Percentiles rank a stretch among this genome's conserved stretches.
Conservation (phyloP, 768 basidiomycete species). For the Strobilomyces dryophilus region DNA sequence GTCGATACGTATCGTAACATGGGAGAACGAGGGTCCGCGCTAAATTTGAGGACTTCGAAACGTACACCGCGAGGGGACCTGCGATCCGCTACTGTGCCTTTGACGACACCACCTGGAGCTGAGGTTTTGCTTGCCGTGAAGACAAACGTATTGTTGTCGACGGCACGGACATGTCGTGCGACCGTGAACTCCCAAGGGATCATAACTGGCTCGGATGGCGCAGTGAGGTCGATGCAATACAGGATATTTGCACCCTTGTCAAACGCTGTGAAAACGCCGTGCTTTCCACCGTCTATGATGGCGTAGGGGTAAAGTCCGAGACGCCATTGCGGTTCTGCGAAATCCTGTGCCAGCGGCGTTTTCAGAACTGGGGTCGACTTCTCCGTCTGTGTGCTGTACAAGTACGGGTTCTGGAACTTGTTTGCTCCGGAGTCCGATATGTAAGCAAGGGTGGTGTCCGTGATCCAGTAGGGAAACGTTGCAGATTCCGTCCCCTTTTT, state of each 20-base stretch:
- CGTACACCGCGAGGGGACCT: slow-evolving; percentile 1
- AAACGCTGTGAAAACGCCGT: slow-evolving; percentile 30
- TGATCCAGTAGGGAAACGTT: slow-evolving; percentile 37
- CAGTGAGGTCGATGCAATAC: slow-evolving; percentile 26
- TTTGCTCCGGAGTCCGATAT: slow-evolving; percentile 49
- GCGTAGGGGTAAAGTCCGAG: slow-evolving; percentile 19
- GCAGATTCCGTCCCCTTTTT: slow-evolving; percentile 34
- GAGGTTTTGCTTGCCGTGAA: slow-evolving; percentile 5
- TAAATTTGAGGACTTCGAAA: background rate
- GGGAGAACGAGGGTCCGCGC: background rate
- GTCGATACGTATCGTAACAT: background rate
- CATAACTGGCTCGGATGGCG: background rate
- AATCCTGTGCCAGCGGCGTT: slow-evolving; percentile 20
- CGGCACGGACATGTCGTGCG: slow-evolving; percentile 11
- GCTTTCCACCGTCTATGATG: slow-evolving; percentile 18
- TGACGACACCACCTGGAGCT: slow-evolving; percentile 8
- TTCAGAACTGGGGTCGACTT: slow-evolving; percentile 26
- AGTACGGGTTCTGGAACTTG: slow-evolving; percentile 51
- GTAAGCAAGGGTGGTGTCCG: slow-evolving; percentile 50
- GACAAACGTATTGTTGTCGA: slow-evolving; percentile 1
- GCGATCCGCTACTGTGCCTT: slow-evolving; percentile 3
- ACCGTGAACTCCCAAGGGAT: slow-evolving; percentile 10
- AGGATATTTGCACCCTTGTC: slow-evolving; percentile 29
- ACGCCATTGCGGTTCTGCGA: slow-evolving; percentile 16
- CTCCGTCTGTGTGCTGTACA: slow-evolving; percentile 24